phyloP scores from a whole-genome alignment of 106 monocot genomes.

The Hemerocallis citrina region DNA sequence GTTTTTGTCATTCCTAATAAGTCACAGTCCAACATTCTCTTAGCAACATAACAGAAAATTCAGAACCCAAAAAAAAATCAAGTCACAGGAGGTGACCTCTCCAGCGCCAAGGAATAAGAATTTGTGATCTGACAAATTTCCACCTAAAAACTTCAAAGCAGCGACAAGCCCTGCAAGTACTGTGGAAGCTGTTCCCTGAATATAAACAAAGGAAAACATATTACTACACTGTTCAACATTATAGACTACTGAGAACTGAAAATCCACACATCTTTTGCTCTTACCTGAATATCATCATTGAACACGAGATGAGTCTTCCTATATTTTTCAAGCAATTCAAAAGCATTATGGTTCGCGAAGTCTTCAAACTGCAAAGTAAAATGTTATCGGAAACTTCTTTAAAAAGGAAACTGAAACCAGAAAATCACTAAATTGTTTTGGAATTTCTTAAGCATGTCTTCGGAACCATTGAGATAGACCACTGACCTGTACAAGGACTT shows the following conservation, averaged over 20 bases:
- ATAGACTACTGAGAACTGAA: background rate
- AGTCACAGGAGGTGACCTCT: too few relatives aligned
- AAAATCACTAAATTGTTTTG: background rate
- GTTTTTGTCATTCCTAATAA: too few relatives aligned
- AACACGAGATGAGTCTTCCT: slow-evolving; percentile 79
- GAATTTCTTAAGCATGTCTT: background rate
- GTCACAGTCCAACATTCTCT: too few relatives aligned
- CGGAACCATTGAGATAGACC: background rate
- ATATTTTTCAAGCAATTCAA: slow-evolving; percentile 75
- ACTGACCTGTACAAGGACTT: slow-evolving; percentile 73
- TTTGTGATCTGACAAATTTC: slow-evolving; percentile 79
- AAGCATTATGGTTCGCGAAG: slow-evolving; percentile 96
- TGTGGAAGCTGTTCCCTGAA: slow-evolving; percentile 97
- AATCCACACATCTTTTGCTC: background rate
- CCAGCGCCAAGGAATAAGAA: slow-evolving; percentile 98
- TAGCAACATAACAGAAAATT: background rate
- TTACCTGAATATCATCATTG: slow-evolving; percentile 94
- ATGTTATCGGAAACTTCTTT: background rate
- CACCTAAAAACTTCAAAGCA: slow-evolving; percentile 73
- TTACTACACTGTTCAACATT: background rate
- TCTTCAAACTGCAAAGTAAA: slow-evolving; percentile 70
- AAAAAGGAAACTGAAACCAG: background rate
- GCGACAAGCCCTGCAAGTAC: slow-evolving; percentile 93
- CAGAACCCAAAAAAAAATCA: background rate
- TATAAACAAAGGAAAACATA: background rate